Base-by-base conservation (phyloP, 2,329 filamentous ascomycete species). In the Botryosphaeria dothidea region DNA sequence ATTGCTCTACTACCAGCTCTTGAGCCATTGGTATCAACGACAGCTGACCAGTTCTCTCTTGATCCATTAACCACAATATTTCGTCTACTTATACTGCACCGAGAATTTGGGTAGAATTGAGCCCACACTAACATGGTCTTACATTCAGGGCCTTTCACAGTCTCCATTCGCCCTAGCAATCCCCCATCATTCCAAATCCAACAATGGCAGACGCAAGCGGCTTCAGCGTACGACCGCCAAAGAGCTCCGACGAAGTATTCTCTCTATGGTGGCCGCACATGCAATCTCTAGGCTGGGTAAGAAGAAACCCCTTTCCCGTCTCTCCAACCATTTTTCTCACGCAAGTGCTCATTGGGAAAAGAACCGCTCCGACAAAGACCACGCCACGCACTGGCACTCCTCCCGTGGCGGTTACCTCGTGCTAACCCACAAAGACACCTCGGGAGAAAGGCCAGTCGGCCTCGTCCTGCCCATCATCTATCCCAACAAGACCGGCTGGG, bases 401-500 rank as follows among this genome's bases (percentile, higher is more conserved):
- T 68, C 72, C 1, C 67, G 72, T 11, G 70, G 66, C 38, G 71
- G 70, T 21, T 77, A 75, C 71, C 69, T 79, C 13, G 61, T 78
- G 29, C 41, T 75, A 2, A 63, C 73, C n/a, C 69, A 72, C 15
- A 69, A 73, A 34, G 61, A 67, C 4, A 57, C n/a, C 5, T 11
- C 46, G 3, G 46, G 52, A 11, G 52, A 60, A 3, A 71, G 71
- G 17, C 69, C 74, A 0, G 68, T 74, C 65, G 77, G 76, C 21
- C 73, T 74, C 66, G 67, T 78, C 27, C 65, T 74, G 4, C 70
- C 73, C 2, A 69, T 77, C 38, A 68, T 71, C 23, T 77, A 74
- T 66, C 66, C 71, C 23, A 79, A 79, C 60, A 61, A 64, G 34
- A 78, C 75, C 1, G 77, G 72, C n/a, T 79, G 77, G 77, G 67